A percentile compares a stretch with the other conserved stretches of the same genome.
These are phyloP conservation scores for Nakaseomyces kungkrabaensis DNA, from an alignment of 1,139 yeast genomes.

Conservation along the genomic window DNA sequence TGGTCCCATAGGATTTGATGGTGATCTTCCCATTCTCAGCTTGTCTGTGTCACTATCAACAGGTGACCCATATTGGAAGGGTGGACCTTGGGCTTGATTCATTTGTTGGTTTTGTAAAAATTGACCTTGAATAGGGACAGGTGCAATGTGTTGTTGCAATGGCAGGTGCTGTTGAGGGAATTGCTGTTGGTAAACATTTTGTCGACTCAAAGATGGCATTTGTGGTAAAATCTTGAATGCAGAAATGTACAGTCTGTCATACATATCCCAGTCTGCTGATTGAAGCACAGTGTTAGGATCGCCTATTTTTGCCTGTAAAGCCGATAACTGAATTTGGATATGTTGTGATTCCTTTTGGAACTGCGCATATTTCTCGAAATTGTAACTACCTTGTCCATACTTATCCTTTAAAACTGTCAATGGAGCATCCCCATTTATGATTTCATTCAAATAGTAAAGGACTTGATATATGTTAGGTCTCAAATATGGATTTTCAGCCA, in stretches of 20 bases:
- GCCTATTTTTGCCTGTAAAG: slow-evolving; percentile 20
- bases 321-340: slow-evolving; percentile 25
- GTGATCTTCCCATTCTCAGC: background rate
- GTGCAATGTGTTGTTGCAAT: background rate
- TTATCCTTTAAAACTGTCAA: slow-evolving; percentile 30
- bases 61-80: background rate
- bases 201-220: slow-evolving; percentile 12
- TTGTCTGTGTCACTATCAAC: background rate
- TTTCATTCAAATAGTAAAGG: slow-evolving; percentile 53
- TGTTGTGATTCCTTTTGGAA: slow-evolving; percentile 31
- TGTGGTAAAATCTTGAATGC: slow-evolving; percentile 26
- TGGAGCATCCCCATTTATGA: slow-evolving; percentile 48
- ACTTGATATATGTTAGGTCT: slow-evolving; percentile 88
- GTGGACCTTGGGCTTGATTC: background rate
- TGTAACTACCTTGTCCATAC: slow-evolving; percentile 33
- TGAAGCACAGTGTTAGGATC: slow-evolving; percentile 12
- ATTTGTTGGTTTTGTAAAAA: background rate
- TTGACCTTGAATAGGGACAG: background rate
- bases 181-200: background rate
- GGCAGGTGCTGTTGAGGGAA: background rate
- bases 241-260: slow-evolving; percentile 21
- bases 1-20: background rate
- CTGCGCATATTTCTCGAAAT: slow-evolving; percentile 30
- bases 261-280: slow-evolving; percentile 11
- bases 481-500: slow-evolving; percentile 67